Evolutionary conservation across 495 filamentous ascomycete genomes (phyloP).

Genomic region (Talaromyces nanjingensis): DNA sequence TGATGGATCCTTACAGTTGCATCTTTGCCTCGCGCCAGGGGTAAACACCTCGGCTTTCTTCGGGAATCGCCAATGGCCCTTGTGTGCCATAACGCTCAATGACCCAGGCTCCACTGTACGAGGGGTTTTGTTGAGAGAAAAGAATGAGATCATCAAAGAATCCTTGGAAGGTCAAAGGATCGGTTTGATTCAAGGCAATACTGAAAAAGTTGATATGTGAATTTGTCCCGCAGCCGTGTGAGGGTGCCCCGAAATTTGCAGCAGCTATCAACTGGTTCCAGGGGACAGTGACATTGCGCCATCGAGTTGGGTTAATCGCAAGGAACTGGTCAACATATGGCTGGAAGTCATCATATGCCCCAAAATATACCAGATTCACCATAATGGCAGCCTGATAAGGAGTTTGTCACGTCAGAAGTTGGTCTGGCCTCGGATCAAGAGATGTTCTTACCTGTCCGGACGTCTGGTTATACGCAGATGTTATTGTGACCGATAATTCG

Average conservation of each 20-base stretch:
- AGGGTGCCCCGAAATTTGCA: neutral
- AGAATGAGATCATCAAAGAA: constrained; percentile 18
- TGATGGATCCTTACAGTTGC: constrained; percentile 18
- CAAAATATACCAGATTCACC: constrained; percentile 16
- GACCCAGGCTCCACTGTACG: constrained; percentile 11
- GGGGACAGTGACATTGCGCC: constrained; percentile 10
- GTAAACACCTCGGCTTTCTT: constrained; percentile 22
- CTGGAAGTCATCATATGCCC: constrained; percentile 14
- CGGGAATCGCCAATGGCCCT: constrained; percentile 20
- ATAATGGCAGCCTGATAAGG: constrained; percentile 13
- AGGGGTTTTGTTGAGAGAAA: constrained; percentile 12
- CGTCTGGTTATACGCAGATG: constrained; percentile 6
- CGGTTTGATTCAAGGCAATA: constrained; percentile 10
- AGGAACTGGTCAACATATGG: constrained; percentile 16
- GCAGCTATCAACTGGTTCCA: constrained; percentile 11
- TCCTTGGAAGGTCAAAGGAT: constrained; percentile 11
- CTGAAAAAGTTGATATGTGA: constrained; percentile 7
- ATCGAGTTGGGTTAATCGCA: constrained; percentile 11
- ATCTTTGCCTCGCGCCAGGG: constrained; percentile 24
- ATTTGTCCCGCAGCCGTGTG: constrained; percentile 2
- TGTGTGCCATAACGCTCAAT: constrained; percentile 22
- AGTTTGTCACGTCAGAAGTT: neutral
- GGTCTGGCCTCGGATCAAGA: neutral
- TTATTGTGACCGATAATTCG: constrained; percentile 14
- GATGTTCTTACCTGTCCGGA: constrained; percentile 7